Percentiles rank a stretch among this genome's conserved stretches.
These are phyloP conservation scores for Clavispora phyllophila DNA, from an alignment of 805 yeast genomes.

Conservation along the genomic window DNA sequence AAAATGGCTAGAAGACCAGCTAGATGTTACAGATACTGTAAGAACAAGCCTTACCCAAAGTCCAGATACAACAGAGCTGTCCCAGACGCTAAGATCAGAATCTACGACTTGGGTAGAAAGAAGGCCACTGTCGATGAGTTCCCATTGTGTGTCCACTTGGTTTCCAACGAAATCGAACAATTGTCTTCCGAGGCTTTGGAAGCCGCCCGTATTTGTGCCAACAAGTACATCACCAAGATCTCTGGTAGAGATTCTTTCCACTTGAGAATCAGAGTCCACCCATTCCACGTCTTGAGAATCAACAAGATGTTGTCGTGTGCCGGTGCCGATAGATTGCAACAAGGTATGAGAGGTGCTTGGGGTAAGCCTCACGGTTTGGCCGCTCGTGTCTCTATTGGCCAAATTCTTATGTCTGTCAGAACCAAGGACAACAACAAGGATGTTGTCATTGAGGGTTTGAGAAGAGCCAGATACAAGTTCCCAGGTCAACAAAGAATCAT, in stretches of 20 bases:
- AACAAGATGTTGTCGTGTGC: slow-evolving; percentile 99
- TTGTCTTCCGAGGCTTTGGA: slow-evolving; percentile 99
- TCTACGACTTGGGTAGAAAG: slow-evolving; percentile 99
- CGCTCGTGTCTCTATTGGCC: slow-evolving; percentile 98
- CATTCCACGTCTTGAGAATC: slow-evolving; percentile 99
- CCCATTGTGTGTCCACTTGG: slow-evolving; percentile 99
- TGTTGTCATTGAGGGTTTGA: slow-evolving; percentile 96
- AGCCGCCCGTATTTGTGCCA: slow-evolving; percentile 99
- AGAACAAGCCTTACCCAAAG: slow-evolving; percentile 99
- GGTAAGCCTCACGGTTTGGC: slow-evolving; percentile 99
- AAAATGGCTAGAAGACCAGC: slow-evolving; percentile 99
- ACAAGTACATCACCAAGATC: slow-evolving; percentile 96
- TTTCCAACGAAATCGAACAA: slow-evolving; percentile 99
- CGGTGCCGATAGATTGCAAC: slow-evolving; percentile 99
- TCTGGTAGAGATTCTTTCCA: slow-evolving; percentile 99
- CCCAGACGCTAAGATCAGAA: slow-evolving; percentile 99
- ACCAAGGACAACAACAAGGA: slow-evolving; percentile 98
- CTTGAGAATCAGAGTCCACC: slow-evolving; percentile 99
- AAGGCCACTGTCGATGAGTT: slow-evolving; percentile 99
- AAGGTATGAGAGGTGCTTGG: slow-evolving; percentile 99
- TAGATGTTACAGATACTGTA: slow-evolving; percentile 99
- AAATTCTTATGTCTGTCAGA: slow-evolving; percentile 96
- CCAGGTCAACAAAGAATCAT: slow-evolving; percentile 99
- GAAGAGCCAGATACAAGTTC: slow-evolving; percentile 99
- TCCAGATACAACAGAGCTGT: slow-evolving; percentile 99